A percentile compares a stretch with the other conserved stretches of the same genome.
Evolutionary conservation across 164 flowering plant genomes (phyloP).

Genomic region (Nelumbo lutea): DNA sequence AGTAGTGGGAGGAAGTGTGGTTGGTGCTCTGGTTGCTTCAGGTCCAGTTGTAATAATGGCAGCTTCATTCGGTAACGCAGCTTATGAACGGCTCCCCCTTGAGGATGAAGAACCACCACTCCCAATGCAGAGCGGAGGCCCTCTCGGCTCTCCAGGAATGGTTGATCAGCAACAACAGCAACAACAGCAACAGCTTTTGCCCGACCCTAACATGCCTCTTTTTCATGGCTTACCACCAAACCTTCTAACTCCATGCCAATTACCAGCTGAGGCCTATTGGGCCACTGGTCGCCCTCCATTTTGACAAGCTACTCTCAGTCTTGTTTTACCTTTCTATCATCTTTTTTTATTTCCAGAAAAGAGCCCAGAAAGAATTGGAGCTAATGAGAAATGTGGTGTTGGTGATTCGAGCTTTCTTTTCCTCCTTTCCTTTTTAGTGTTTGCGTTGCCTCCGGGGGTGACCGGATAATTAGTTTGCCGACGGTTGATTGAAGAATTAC

Average conservation of each 20-base stretch:
- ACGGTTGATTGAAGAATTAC: background rate
- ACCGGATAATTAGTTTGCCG: background rate
- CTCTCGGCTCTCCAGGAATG: constrained; percentile 37
- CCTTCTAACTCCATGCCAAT: constrained; percentile 54
- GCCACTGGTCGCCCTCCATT: constrained; percentile 60
- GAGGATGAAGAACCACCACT: constrained; percentile 52
- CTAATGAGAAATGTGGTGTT: constrained; percentile 5
- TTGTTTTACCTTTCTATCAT: background rate
- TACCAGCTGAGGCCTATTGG: constrained; percentile 67
- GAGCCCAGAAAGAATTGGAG: background rate
- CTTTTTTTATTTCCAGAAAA: background rate
- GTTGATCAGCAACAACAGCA: constrained; percentile 33
- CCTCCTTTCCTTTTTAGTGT: constrained; percentile 8
- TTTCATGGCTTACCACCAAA: constrained; percentile 61
- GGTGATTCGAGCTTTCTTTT: background rate
- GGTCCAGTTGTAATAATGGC: constrained; percentile 93
- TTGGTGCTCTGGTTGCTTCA: constrained; percentile 65
- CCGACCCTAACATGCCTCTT: constrained; percentile 41
- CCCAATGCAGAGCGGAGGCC: constrained; percentile 29
- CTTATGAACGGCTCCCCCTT: constrained; percentile 81
- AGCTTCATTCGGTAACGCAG: constrained; percentile 88
- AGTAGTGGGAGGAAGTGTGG: constrained; percentile 83
- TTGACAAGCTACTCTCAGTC: constrained; percentile 14
- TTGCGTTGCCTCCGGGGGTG: no score
- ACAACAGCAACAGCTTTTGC: constrained; percentile 39